Percentiles rank a stretch among this genome's conserved stretches.
phyloP scores from a whole-genome alignment of 352 stramenopile species.

The Globisporangium orthogonon region DNA sequence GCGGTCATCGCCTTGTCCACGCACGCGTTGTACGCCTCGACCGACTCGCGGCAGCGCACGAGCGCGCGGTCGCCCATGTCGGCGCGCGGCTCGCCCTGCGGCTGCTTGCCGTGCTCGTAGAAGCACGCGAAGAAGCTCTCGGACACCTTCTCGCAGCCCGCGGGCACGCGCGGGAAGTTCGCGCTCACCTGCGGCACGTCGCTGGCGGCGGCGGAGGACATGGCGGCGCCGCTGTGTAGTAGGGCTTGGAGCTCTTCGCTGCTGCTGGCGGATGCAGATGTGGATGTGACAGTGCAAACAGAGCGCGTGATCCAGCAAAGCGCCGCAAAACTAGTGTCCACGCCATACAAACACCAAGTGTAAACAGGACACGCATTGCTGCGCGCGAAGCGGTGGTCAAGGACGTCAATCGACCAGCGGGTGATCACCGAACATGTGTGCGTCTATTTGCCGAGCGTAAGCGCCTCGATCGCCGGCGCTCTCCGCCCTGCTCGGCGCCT shows the following conservation, averaged over 20 bases:
- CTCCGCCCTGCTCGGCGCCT: no score
- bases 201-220: slow-evolving; percentile 8
- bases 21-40: slow-evolving; percentile 72
- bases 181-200: slow-evolving; percentile 52
- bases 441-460: no score
- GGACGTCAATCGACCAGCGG: no score
- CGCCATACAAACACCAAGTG: background rate
- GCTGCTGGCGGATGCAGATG: background rate
- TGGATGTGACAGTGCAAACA: no score
- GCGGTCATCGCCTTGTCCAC: slow-evolving; percentile 50
- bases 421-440: no score
- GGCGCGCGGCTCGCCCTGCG: slow-evolving; percentile 36
- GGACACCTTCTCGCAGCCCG: slow-evolving; percentile 57
- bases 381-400: no score
- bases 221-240: background rate
- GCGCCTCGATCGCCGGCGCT: no score
- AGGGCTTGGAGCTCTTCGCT: background rate
- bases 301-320: no score
- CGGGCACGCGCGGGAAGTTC: slow-evolving; percentile 72
- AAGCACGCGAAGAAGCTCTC: slow-evolving; percentile 80
- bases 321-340: background rate
- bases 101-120: slow-evolving; percentile 77
- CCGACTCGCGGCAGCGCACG: slow-evolving; percentile 35
- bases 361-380: background rate
- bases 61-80: slow-evolving; percentile 67